These are phyloP conservation scores for Hypoxylon sp. DNA, from an alignment of 2,329 filamentous ascomycete genomes.

Conservation along the genomic window DNA sequence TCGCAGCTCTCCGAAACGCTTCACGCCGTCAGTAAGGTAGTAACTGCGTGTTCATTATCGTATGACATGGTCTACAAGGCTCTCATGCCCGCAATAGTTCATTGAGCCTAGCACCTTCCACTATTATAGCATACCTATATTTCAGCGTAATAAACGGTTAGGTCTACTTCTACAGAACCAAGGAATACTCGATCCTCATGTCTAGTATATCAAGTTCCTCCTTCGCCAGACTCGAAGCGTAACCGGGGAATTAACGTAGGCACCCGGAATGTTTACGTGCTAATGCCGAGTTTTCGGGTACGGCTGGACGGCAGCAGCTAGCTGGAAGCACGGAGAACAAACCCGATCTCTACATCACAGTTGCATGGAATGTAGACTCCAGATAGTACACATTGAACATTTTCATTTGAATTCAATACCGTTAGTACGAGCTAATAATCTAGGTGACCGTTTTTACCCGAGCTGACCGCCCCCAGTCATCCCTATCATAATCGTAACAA, in stretches of 20 bases:
- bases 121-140: background rate
- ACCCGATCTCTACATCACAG: conserved; percentile 5
- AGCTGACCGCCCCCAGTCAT: conserved; percentile 46
- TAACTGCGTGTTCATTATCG: background rate
- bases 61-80: background rate
- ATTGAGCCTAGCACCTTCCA: background rate
- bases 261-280: conserved; percentile 34
- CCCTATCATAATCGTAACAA: conserved; percentile 40
- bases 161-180: background rate
- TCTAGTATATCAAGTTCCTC: background rate
- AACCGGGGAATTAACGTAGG: conserved; percentile 32
- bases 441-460: conserved; percentile 49
- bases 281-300: conserved; percentile 30
- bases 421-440: conserved; percentile 40
- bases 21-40: background rate
- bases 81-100: background rate
- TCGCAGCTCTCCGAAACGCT: conserved; percentile 4
- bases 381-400: conserved; percentile 21
- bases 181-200: background rate
- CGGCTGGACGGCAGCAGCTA: conserved; percentile 17
- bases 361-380: background rate
- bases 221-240: background rate
- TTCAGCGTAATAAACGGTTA: background rate
- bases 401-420: conserved; percentile 37
- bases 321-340: conserved; percentile 17